These are phyloP conservation scores for Oidiodendron maius DNA, from an alignment of 495 filamentous ascomycete genomes.

Conservation along the genomic window DNA sequence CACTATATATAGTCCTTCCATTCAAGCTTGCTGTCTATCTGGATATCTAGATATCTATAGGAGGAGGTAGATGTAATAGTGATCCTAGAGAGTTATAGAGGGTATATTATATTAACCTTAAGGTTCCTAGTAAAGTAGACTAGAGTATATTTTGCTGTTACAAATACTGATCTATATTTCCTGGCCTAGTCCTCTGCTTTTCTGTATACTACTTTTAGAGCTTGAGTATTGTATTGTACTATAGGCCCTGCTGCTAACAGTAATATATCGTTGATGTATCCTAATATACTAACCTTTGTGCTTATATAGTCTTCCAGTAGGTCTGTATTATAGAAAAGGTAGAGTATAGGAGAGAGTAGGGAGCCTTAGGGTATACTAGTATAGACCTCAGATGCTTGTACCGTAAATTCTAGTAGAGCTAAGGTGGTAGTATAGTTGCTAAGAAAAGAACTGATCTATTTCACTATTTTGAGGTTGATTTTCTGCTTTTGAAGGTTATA, in stretches of 20 bases:
- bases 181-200: constrained; percentile 17
- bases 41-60: too few species aligned
- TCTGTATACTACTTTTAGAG: constrained; percentile 14
- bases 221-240: constrained; percentile 15
- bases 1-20: too few species aligned
- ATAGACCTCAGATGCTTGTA: constrained; percentile 3
- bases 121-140: too few species aligned
- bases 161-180: too few species aligned
- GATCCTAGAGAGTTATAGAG: too few species aligned
- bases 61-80: too few species aligned
- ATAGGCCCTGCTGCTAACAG: constrained; percentile 16
- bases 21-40: too few species aligned
- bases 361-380: constrained; percentile 25
- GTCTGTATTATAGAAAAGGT: constrained; percentile 29
- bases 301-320: constrained; percentile 14
- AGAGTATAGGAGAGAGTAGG: constrained; percentile 24
- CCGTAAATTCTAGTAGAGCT: constrained; percentile 8
- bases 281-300: constrained; percentile 13
- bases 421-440: constrained; percentile 7
- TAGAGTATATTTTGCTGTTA: too few species aligned
- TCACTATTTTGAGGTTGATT: constrained; percentile 5
- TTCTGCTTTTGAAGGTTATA: constrained; percentile 17
- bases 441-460: constrained; percentile 13
- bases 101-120: too few species aligned
- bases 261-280: constrained; percentile 22